Evolutionary conservation across 169 alveolate genomes (phyloP), one percentile per base, ranked within the genome.

Genomic region (Cryptosporidium muris): DNA sequence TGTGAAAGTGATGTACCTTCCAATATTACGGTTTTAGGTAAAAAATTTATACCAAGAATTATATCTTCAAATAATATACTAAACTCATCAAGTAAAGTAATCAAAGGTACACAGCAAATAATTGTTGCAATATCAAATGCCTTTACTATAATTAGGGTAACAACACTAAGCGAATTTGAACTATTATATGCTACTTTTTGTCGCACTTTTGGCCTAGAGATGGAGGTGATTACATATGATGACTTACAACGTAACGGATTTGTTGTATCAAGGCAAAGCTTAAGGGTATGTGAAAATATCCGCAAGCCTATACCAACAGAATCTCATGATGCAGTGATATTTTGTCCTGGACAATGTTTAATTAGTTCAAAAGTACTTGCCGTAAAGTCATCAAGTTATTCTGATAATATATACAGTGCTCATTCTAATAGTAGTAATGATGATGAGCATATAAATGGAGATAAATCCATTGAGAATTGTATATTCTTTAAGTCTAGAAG

Each of bases 301-400:
- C 54, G 92, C 11, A 63, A 65, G 34, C 81, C 92, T 34, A 68
- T 89, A 36, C 80, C 89, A 40, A 80, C 89, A 8, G 92, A 89
- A 80, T 60, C 85, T 36, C 63, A 68, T 51, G 81, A 82, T 7
- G 82, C 56, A 52, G 92, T 85, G 1, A 81, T 82, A 16, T 90
- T 82, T 60, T 80, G 91, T 90, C 92, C 92, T 4, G 92, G 92
- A 36, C 92, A 89, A 60, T 89, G 66, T 63, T 58, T 82, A 47
- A 81, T 89, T 48, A 82, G 91, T 65, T 66, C 92, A 38, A 89
- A 89, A 62, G 88, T 91, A 40, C 36, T 82, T 25, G 67, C 89
- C 34, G 91, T 88, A 36, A 65, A 63, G 66, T 52, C 74, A n/a
- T 80, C 80, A 37, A 40, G 66, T 1, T 64, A 60, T 2, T 51